phyloP scores from a whole-genome alignment of 108 stramenopile species.

The Seminavis robusta region DNA sequence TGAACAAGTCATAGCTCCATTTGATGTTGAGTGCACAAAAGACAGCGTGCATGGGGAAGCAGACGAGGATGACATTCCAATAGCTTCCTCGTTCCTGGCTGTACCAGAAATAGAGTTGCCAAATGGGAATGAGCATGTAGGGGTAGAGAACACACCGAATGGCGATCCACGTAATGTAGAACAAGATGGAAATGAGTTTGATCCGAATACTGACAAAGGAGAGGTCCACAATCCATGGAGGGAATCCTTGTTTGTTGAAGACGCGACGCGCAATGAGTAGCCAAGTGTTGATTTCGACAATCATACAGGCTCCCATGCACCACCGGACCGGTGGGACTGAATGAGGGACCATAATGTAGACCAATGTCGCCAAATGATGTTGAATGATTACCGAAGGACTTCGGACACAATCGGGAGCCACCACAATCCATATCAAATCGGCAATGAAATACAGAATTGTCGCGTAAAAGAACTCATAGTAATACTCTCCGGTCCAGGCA shows the following conservation, averaged over 20 bases:
- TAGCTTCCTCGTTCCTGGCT: constrained; percentile 28
- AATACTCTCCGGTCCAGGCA: constrained; percentile 83
- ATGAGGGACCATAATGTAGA: constrained; percentile 75
- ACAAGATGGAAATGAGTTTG: constrained; percentile 74
- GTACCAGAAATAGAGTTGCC: constrained; percentile 25
- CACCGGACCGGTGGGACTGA: constrained; percentile 47
- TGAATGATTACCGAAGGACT: constrained; percentile 69
- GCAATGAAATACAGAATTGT: constrained; percentile 66
- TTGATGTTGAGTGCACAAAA: constrained; percentile 79
- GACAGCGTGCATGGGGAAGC: constrained; percentile 52
- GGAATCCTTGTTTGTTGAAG: constrained; percentile 85
- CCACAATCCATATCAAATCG: constrained; percentile 61
- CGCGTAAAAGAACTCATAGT: constrained; percentile 52
- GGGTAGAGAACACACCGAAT: constrained; percentile 73
- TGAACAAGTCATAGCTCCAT: constrained; percentile 82
- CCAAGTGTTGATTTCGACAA: constrained; percentile 88
- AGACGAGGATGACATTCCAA: constrained; percentile 39
- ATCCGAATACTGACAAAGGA: constrained; percentile 68
- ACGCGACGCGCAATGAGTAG: constrained; percentile 85
- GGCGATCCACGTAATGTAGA: constrained; percentile 69
- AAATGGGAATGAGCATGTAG: constrained; percentile 27
- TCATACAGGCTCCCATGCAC: constrained; percentile 86
- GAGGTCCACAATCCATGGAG: constrained; percentile 80
- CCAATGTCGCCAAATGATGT: constrained; percentile 76
- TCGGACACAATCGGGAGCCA: constrained; percentile 61